These are phyloP conservation scores for Puccinia horiana DNA, from an alignment of 1,284 basidiomycete genomes.

Conservation along the genomic window DNA sequence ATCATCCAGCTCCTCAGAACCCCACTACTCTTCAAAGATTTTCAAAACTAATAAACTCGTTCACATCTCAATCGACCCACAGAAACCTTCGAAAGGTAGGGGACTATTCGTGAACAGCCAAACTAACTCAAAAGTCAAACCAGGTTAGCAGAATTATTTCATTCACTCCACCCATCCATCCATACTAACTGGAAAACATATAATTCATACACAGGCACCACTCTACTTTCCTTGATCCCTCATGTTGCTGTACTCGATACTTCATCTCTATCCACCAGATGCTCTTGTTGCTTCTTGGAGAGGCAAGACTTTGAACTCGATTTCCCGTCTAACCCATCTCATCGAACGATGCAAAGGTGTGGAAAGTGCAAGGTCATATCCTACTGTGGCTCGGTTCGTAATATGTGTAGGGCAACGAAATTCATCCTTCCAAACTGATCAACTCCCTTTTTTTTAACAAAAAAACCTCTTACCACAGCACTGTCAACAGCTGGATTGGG, in stretches of 20 bases:
- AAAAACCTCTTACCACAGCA: neutral
- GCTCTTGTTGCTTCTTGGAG: constrained; percentile 68
- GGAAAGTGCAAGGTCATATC: constrained; percentile 68
- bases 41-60: constrained; percentile 2
- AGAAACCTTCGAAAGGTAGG: neutral
- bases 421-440: neutral
- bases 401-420: neutral
- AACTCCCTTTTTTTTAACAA: neutral
- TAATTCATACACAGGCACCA: constrained; percentile 63
- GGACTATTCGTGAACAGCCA: constrained; percentile 14
- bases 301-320: constrained; percentile 54
- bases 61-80: constrained; percentile 10
- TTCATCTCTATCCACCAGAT: constrained; percentile 66
- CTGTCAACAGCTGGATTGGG: constrained; percentile 79
- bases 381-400: constrained; percentile 71
- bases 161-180: neutral
- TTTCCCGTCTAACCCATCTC: constrained; percentile 14
- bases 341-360: constrained; percentile 64
- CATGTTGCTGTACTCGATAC: constrained; percentile 70
- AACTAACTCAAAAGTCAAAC: constrained; percentile 11
- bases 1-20: neutral
- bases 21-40: neutral
- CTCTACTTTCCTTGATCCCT: constrained; percentile 66
- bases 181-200: no score
- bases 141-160: neutral